A percentile compares a stretch with the other conserved stretches of the same genome.
Conservation (phyloP, 805 yeast species). For the Kodamaea hsintzibuensis region DNA sequence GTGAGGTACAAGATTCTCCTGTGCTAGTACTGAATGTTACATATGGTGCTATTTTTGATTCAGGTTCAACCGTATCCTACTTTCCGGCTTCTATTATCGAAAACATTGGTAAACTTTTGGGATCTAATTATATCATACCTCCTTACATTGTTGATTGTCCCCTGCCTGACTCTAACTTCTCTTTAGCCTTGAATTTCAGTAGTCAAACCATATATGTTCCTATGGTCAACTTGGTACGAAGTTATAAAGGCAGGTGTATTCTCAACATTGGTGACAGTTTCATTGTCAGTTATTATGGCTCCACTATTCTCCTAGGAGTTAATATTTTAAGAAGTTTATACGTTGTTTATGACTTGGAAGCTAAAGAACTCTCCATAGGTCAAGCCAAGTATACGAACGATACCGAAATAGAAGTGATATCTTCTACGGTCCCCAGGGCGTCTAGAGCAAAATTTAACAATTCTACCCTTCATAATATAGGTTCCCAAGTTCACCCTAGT, state of each 20-base stretch:
- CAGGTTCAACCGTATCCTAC: neutral
- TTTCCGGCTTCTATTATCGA: neutral
- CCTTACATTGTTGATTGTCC: neutral
- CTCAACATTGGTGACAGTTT: neutral
- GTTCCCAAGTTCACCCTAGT: too few species aligned
- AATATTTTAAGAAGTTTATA: conserved; percentile 59
- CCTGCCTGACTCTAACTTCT: neutral
- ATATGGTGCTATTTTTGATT: neutral
- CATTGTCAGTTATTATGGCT: neutral
- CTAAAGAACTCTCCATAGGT: conserved; percentile 49
- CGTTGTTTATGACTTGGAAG: conserved; percentile 63
- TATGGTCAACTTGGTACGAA: neutral
- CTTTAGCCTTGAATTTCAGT: conserved; percentile 6
- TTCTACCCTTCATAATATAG: too few species aligned
- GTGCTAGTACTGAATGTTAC: neutral
- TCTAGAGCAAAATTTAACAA: too few species aligned
- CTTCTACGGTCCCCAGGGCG: conserved; percentile 51
- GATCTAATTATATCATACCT: too few species aligned
- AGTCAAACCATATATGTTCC: conserved; percentile 8
- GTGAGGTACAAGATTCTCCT: neutral
- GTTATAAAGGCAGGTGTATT: neutral
- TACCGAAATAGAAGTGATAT: conserved; percentile 47
- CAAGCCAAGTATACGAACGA: conserved; percentile 27
- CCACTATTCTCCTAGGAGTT: neutral
- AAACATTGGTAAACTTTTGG: neutral